Base-by-base conservation (phyloP, 108 stramenopile genomes). In the Pseudonitzschia pungens region DNA sequence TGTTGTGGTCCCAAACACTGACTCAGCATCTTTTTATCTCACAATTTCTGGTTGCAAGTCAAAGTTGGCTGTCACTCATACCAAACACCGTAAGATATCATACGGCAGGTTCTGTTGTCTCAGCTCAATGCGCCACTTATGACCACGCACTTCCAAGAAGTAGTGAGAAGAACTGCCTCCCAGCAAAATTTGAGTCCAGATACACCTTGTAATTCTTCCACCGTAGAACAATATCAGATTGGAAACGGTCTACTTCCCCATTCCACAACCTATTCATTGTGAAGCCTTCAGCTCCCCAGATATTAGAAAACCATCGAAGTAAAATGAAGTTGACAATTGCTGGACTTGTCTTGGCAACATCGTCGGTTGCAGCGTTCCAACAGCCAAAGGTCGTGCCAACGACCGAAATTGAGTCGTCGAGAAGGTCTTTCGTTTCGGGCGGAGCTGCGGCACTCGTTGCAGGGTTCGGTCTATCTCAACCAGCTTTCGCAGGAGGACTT, bases 401-500 rank as follows among this genome's bases (percentile, higher is more conserved):
- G n/a, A 60, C 9, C 31, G 32, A 26, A 10, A 11, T 18, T 4
- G 32, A 60, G n/a, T 43, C 66, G 27, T 48, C 66, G 28, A 22
- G 66, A 48, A 44, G 66, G 28, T 67, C 65, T 3, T 67, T 67
- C 27, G 45, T 67, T 29, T 28, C 43, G 0, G 22, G 28, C 22
- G 69, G 69, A 42, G 69, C 69, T 2, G 7, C 36, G 36, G 51
- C 55, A 56, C 6, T 70, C 15, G 15, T 57, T 12, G 45, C 31
- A 2, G 69, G 55, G 28, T 36, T 43, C 12, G 54, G 45, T 4
- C 29, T 70, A 52, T 21, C 53, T 3, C 33, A 8, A 51, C 69
- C 50, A 40, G 74, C 81, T 18, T 74, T 69, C 20, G 84, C 84
- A 20, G 75, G 84, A 42, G 32, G 60, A 31, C 83, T 93, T 24